phyloP scores from a whole-genome alignment of 225 moss, liverwort and hornwort genomes.

The Anthoceros angustus region DNA sequence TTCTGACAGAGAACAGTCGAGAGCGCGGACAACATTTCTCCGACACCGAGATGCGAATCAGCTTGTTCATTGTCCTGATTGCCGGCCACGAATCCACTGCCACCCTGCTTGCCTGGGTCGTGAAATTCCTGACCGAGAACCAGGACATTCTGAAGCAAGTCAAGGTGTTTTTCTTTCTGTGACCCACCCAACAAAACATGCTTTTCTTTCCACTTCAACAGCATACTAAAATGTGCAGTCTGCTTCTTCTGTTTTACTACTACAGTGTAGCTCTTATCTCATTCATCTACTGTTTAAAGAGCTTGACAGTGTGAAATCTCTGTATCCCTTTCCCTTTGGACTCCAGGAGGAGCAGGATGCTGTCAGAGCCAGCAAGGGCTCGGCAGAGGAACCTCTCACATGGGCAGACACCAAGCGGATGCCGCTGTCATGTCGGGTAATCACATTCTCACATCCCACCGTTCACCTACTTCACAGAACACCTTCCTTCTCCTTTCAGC shows the following conservation, averaged over 20 bases:
- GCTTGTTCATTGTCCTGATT: neutral
- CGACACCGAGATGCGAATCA: neutral
- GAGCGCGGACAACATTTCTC: neutral
- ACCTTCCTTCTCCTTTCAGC: no score
- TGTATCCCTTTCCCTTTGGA: neutral
- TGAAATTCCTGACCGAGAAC: neutral
- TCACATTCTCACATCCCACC: no score
- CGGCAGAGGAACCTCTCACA: neutral
- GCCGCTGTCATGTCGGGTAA: neutral
- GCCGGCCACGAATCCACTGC: neutral
- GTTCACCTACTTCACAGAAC: no score
- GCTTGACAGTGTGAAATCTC: neutral
- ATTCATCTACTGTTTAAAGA: neutral
- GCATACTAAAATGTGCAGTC: neutral
- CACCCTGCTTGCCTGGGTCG: neutral
- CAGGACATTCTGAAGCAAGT: neutral
- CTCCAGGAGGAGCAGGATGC: neutral
- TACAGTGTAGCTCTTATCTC: no score
- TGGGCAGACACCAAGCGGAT: slow-evolving; percentile 1
- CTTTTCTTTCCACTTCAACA: neutral
- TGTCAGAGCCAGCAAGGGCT: neutral
- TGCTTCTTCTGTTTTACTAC: neutral
- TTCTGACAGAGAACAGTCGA: neutral
- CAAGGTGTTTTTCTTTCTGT: neutral
- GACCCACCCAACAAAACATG: neutral